Evolutionary conservation across 805 yeast species (phyloP), one percentile per base, ranked within the genome.

Genomic region (Dipodascopsis uninucleata): DNA sequence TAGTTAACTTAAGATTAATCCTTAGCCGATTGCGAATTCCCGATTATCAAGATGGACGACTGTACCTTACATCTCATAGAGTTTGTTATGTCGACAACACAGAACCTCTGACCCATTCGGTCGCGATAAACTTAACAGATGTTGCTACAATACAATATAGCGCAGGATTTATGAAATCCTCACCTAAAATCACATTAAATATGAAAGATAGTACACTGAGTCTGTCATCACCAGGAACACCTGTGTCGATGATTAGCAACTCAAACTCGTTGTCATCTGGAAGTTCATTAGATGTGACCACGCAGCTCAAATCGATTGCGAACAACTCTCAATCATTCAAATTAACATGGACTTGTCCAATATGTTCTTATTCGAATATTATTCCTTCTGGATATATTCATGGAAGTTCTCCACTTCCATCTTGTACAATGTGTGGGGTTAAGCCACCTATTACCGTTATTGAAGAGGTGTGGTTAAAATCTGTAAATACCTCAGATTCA

Each of bases 331-430:
- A 28, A 34, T 23, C n/a, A 50, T n/a, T n/a, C n/a, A n/a, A n/a
- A n/a, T n/a, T 61, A 12, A 67, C 72, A 24, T 89, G 97, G 97
- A 73, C 74, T 1, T 90, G 97, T 61, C 81, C 83, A 14, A 88
- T 90, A 2, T 90, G 97, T 63, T 77, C 78, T n/a, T 83, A 71
- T 59, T 70, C 79, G 22, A 86, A 86, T 58, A 65, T 59, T 10
- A 54, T 75, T 3, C 60, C 64, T 4, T 53, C 61, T 5, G 62
- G 61, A 17, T 60, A 64, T 33, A 14, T 28, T 8, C 23, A 18
- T 5, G 37, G 25, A 8, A 5, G 31, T 10, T 62, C 51, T 28
- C 61, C 57, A 12, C 36, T 69, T 1, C 81, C 82, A 0, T 54
- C 58, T 1, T 83, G 89, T 60, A 58, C 59, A 21, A 76, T 75